Conservation (phyloP, 129 eudicot species). For the Ambrosia artemisiifolia region DNA sequence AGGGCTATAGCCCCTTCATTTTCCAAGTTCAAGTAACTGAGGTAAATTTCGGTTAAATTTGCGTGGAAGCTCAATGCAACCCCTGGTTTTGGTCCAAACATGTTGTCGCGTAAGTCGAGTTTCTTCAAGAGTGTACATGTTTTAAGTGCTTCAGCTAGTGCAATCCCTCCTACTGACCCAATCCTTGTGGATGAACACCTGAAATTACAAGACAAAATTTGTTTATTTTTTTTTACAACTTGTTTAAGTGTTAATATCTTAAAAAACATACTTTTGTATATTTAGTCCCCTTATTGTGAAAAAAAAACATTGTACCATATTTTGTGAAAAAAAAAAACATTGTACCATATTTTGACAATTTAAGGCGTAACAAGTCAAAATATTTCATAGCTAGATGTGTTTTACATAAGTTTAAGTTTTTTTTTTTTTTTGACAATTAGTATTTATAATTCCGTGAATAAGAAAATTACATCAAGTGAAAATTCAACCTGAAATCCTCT, state of each 20-base stretch:
- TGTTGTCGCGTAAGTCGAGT: conserved; percentile 77
- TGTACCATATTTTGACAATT: too few relatives aligned
- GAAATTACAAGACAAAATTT: conserved; percentile 23
- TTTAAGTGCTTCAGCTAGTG: conserved; percentile 61
- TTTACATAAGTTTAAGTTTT: too few relatives aligned
- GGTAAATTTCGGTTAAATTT: conserved; percentile 56
- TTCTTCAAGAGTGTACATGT: conserved; percentile 48
- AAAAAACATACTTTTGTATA: too few relatives aligned
- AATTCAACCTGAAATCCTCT: conserved; percentile 52
- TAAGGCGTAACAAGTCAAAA: too few relatives aligned
- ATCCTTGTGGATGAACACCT: conserved; percentile 80
- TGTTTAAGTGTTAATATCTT: neutral
- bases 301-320: too few relatives aligned
- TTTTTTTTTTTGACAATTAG: too few relatives aligned
- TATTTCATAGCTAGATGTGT: too few relatives aligned
- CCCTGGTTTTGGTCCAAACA: conserved; percentile 71
- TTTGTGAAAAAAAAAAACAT: too few relatives aligned
- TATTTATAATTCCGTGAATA: too few relatives aligned
- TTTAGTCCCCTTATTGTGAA: too few relatives aligned
- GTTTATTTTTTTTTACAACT: neutral
- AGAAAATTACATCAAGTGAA: too few relatives aligned
- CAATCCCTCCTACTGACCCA: conserved; percentile 65
- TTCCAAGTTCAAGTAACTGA: conserved; percentile 68
- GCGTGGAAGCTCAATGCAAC: conserved; percentile 41
- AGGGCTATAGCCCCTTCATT: conserved; percentile 62